Evolutionary conservation across 2,329 filamentous ascomycete species (phyloP).

Genomic region (Lojkania enalia): DNA sequence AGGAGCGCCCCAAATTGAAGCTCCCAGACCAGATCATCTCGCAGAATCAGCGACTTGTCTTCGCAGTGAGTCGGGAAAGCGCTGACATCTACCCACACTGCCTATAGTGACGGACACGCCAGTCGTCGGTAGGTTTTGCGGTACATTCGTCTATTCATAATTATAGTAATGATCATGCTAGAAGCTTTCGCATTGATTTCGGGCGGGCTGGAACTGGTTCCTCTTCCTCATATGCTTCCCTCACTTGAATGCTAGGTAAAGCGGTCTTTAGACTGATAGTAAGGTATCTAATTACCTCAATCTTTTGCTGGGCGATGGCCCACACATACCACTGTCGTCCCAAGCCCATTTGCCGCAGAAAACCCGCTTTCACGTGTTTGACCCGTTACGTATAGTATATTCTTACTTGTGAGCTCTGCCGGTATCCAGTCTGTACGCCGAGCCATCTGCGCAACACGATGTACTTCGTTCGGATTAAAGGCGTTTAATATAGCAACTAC

Average conservation of each 20-base stretch:
- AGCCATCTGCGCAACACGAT: slow-evolving; percentile 37
- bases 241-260: slow-evolving; percentile 36
- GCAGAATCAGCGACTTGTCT: too few species aligned
- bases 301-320: slow-evolving; percentile 45
- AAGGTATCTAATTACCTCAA: slow-evolving; percentile 46
- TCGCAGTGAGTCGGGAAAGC: too few species aligned
- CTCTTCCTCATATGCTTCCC: slow-evolving; percentile 45
- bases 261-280: slow-evolving; percentile 28
- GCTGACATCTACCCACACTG: too few species aligned
- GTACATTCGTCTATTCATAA: too few species aligned
- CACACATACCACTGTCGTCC: slow-evolving; percentile 44
- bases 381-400: slow-evolving; percentile 46
- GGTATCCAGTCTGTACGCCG: slow-evolving; percentile 28
- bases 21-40: too few species aligned
- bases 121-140: too few species aligned
- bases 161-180: too few species aligned
- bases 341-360: slow-evolving; percentile 33
- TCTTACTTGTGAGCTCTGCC: slow-evolving; percentile 20
- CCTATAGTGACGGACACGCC: too few species aligned
- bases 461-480: slow-evolving; percentile 43
- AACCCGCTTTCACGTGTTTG: slow-evolving; percentile 40
- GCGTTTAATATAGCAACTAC: slow-evolving; percentile 48
- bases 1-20: too few species aligned
- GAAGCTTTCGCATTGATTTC: too few species aligned
- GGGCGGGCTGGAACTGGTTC: too few species aligned